Conservation (phyloP, 2,329 filamentous ascomycete species). For the Tolypocladium endophyticum region DNA sequence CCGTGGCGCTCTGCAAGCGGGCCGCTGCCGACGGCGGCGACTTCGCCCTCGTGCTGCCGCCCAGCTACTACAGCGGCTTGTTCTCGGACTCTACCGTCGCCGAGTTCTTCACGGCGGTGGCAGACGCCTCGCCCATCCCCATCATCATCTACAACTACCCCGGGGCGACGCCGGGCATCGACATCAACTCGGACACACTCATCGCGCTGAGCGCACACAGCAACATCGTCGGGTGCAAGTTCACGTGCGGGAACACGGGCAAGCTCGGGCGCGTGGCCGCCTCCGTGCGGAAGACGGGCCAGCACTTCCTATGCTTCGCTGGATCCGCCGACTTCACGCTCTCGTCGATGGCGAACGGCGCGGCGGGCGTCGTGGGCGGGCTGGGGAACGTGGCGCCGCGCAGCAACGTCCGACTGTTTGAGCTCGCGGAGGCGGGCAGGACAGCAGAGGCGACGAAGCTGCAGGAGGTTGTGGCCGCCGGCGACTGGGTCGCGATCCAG, state of each 20-base stretch:
- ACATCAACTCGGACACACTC: constrained; percentile 47
- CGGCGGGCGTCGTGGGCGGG: constrained; percentile 63
- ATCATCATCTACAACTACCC: constrained; percentile 56
- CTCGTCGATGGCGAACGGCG: constrained; percentile 58
- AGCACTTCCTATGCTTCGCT: constrained; percentile 55
- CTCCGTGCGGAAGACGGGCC: constrained; percentile 22
- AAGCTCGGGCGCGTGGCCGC: constrained; percentile 41
- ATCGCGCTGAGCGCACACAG: constrained; percentile 37
- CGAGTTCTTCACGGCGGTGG: constrained; percentile 53
- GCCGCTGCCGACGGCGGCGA: constrained; percentile 54
- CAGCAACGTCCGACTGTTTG: constrained; percentile 48
- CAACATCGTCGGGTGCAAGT: constrained; percentile 53
- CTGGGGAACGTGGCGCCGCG: constrained; percentile 60
- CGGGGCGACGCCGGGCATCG: constrained; percentile 43
- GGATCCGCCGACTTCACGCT: constrained; percentile 66
- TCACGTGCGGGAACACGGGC: constrained; percentile 54
- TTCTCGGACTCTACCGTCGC: constrained; percentile 46
- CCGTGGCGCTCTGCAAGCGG: constrained; percentile 54
- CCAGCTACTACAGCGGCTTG: constrained; percentile 55
- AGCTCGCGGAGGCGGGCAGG: constrained; percentile 49
- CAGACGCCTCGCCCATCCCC: constrained; percentile 44
- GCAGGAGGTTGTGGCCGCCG: constrained; percentile 53
- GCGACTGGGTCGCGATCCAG: constrained; percentile 60
- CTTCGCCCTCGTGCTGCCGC: constrained; percentile 57
- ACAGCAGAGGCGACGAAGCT: constrained; percentile 47